Evolutionary conservation across 2,329 filamentous ascomycete species (phyloP).

Genomic region (Monilinia aucupariae): DNA sequence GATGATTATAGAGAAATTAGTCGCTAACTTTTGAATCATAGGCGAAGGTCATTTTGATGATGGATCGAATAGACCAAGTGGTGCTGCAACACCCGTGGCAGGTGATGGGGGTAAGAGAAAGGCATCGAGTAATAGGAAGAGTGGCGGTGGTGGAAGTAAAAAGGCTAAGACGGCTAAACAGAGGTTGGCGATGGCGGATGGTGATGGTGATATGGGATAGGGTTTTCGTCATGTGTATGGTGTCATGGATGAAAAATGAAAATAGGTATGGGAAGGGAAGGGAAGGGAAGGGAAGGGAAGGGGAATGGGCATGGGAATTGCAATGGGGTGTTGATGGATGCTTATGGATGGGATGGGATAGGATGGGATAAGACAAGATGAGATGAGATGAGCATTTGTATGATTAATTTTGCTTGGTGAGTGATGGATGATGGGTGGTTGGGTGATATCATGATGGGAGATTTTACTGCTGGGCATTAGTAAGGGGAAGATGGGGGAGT

Average conservation of each 20-base stretch:
- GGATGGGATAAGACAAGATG: too few species aligned
- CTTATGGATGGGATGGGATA: neutral
- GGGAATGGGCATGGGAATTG: too few species aligned
- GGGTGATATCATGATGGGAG: neutral
- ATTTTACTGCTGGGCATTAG: neutral
- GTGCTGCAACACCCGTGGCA: constrained; percentile 74
- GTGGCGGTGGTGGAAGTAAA: constrained; percentile 46
- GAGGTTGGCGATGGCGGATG: constrained; percentile 62
- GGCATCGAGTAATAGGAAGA: constrained; percentile 37
- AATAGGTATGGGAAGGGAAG: neutral
- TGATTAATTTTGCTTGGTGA: neutral
- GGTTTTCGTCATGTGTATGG: neutral
- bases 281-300: neutral
- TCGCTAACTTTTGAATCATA: constrained; percentile 38
- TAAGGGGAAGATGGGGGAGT: neutral
- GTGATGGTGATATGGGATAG: constrained; percentile 37
- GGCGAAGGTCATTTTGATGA: constrained; percentile 97
- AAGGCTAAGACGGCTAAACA: constrained; percentile 66
- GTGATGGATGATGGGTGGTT: neutral
- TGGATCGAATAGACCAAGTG: constrained; percentile 71
- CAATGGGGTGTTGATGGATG: neutral
- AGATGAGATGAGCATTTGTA: neutral
- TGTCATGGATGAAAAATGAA: neutral
- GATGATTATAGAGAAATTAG: constrained; percentile 3
- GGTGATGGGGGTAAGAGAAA: constrained; percentile 44